These are phyloP conservation scores for Jaltomata sinuosa DNA, from an alignment of 257 asterid genomes.

Conservation along the genomic window DNA sequence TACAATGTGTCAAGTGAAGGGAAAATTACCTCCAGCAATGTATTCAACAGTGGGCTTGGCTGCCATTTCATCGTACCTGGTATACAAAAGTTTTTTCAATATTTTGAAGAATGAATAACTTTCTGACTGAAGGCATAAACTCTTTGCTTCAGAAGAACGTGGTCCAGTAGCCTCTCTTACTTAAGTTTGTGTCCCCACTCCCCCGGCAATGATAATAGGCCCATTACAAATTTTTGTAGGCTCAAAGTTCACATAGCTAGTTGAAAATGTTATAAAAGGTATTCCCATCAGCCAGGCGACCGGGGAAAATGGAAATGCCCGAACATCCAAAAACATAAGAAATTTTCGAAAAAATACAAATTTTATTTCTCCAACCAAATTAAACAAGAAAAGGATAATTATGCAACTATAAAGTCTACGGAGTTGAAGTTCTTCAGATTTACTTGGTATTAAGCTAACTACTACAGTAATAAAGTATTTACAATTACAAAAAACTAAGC, in stretches of 20 bases:
- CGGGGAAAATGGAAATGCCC: not conserved
- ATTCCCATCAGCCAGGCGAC: not conserved
- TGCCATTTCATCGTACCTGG: conserved; percentile 90
- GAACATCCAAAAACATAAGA: not conserved
- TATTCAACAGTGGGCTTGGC: conserved; percentile 74
- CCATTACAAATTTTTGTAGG: no score
- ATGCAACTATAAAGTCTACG: not conserved
- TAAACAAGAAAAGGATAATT: not conserved
- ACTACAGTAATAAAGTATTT: not conserved
- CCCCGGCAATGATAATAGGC: not conserved
- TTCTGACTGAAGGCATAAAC: not conserved
- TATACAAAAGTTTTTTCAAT: not conserved
- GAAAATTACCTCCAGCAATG: conserved; percentile 87
- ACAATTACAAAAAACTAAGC: not conserved
- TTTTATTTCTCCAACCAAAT: not conserved
- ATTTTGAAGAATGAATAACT: not conserved
- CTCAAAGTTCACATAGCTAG: not conserved
- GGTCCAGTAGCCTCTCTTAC: not conserved
- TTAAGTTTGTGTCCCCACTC: not conserved
- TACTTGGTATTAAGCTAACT: not conserved
- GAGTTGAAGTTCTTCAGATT: not conserved
- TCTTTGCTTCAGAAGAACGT: not conserved
- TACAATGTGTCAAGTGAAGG: not conserved
- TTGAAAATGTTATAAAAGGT: not conserved
- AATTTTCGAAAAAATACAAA: not conserved